Percentiles rank a stretch among this genome's conserved stretches.
These are phyloP conservation scores for Neotropicomus parvogracilis DNA, from an alignment of 1,284 basidiomycete species.

Conservation along the genomic window DNA sequence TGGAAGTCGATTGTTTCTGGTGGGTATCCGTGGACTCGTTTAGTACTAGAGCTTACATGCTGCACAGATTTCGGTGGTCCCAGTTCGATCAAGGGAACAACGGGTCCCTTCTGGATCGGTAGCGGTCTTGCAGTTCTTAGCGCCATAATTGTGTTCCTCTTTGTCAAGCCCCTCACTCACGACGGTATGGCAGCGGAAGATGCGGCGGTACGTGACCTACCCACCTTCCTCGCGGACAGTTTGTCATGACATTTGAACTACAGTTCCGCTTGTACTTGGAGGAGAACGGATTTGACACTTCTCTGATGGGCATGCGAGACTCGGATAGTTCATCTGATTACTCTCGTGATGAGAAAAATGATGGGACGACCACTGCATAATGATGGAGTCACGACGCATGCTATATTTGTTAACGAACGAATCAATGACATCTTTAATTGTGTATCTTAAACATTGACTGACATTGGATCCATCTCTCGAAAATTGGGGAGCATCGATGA, in stretches of 20 bases:
- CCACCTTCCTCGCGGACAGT: neutral
- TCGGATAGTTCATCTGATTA: slow-evolving; percentile 19
- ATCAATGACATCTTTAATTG: too few relatives aligned
- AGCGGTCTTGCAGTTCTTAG: slow-evolving; percentile 80
- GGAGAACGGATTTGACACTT: slow-evolving; percentile 72
- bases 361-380: slow-evolving; percentile 11
- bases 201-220: slow-evolving; percentile 26
- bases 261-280: slow-evolving; percentile 81
- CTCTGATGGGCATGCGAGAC: slow-evolving; percentile 54
- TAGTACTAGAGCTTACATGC: slow-evolving; percentile 5
- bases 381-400: slow-evolving; percentile 3
- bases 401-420: neutral
- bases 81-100: slow-evolving; percentile 52
- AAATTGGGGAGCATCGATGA: too few relatives aligned
- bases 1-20: slow-evolving; percentile 70
- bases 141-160: slow-evolving; percentile 69
- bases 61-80: slow-evolving; percentile 59
- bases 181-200: slow-evolving; percentile 85
- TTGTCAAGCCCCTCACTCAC: slow-evolving; percentile 70
- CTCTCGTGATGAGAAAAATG: slow-evolving; percentile 21
- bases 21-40: slow-evolving; percentile 22
- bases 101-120: slow-evolving; percentile 79
- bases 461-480: too few relatives aligned
- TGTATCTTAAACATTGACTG: too few relatives aligned
- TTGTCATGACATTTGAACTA: neutral